These are phyloP conservation scores for Prosopis cineraria DNA, from an alignment of 306 rosid species.

Conservation along the genomic window DNA sequence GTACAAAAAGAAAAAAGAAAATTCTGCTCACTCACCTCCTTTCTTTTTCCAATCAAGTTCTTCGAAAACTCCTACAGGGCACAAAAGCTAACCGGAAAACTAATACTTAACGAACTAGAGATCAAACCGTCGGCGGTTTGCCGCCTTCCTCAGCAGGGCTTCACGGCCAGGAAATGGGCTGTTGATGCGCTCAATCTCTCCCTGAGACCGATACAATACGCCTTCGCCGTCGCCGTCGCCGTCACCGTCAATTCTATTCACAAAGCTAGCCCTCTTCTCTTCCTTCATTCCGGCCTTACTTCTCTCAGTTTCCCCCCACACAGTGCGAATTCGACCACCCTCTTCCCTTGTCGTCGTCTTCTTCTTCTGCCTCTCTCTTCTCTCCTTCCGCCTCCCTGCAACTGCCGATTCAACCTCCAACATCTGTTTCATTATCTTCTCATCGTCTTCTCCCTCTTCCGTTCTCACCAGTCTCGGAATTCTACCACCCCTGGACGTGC, in stretches of 20 bases:
- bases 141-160: constrained; percentile 28
- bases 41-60: no score
- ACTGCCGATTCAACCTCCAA: not conserved
- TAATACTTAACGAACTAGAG: not conserved
- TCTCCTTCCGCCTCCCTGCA: constrained; percentile 29
- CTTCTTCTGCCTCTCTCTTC: constrained; percentile 40
- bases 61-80: not conserved
- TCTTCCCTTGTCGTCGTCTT: constrained; percentile 16
- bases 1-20: no score
- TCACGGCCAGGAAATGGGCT: constrained; percentile 59
- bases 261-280: not conserved
- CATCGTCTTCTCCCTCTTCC: not conserved
- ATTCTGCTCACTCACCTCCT: no score
- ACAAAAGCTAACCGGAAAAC: not conserved
- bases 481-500: constrained; percentile 68
- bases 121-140: not conserved
- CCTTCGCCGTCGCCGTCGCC: not conserved
- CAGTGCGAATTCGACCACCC: not conserved
- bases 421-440: no score
- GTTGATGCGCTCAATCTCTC: not conserved
- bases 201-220: no score
- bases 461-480: constrained; percentile 41
- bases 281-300: not conserved
- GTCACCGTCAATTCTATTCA: not conserved
- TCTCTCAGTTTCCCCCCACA: not conserved